Evolutionary conservation across 2,329 filamentous ascomycete genomes (phyloP), one percentile per base, ranked within the genome.

Genomic region (Colletotrichum agaves): DNA sequence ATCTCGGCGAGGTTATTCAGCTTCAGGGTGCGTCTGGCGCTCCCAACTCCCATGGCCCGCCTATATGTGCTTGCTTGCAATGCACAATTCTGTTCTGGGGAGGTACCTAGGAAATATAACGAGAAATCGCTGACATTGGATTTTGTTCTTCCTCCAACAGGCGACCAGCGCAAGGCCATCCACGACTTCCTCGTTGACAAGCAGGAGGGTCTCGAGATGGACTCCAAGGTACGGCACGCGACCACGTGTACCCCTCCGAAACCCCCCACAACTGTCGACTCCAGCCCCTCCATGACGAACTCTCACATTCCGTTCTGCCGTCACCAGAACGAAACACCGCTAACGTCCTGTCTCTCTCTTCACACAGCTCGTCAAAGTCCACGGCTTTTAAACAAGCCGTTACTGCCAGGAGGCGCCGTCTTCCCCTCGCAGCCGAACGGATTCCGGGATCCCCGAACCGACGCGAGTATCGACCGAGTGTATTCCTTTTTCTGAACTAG

Each of bases 121-220:
- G 27, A 27, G 27, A 27, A 7, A 7, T 27, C 27, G 56, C 13
- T n/a, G 23, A 60, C 21, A 7, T 53, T 68, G 15, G 65, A 39
- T 33, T 10, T 2, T 13, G 15, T 47, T 19, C 7, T 35, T 23
- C 10, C 10, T 15, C 2, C 21, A 44, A 62, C 21, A 69, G 93
- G 93, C 77, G 93, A 97, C 81, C 93, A 97, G 86, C 93, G 93
- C 83, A 94, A 94, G 83, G 92, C 94, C 87, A 91, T 95, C 79
- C 91, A 94, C 81, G 92, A 96, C 78, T 97, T 97, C 85, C 88
- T 97, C 82, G 88, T 89, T 81, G 91, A 94, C 84, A 93, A 94
- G 87, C 92, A 93, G 82, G 91, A 93, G 79, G 93, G 93, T 76
- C 86, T 96, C 75, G 92, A 91, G 80, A 89, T 96, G 78, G 92